Base-by-base conservation (phyloP, 495 filamentous ascomycete genomes). In the Monascus purpureus region DNA sequence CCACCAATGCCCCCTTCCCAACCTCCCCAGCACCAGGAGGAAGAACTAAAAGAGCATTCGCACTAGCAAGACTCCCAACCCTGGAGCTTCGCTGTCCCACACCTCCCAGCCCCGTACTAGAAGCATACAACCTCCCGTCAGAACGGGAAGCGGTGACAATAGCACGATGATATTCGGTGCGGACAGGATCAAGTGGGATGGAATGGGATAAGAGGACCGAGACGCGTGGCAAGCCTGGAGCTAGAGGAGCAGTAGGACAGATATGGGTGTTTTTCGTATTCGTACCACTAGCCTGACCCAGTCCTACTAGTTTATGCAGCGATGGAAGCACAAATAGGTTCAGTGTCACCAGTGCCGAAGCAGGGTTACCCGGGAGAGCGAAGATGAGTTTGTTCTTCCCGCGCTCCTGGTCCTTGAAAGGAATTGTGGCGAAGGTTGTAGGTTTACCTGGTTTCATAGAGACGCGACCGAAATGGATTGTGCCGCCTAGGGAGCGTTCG, bases 371-470 rank as follows among this genome's bases (percentile, higher is more conserved):
- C 0, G 90, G 92, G 16, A 99, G 64, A 2, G 83, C 82, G 65
- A 96, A 96, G 36, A 96, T 73, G 29, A 80, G 68, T 50, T 80
- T 84, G 20, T 22, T 22, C 7, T 49, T 56, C 30, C 67, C 52
- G 37, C 75, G 65, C 12, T 62, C 63, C 17, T 69, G 68, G 41
- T 70, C 55, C 38, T 72, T 73, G 47, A 68, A 59, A 2, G 81
- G 76, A 3, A 96, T 67, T 1, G 85, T 95, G 3, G 92, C 90
- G 44, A 96, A 99, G 2, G 92, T 96, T 7, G 86, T 93, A 2
- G 90, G 90, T 52, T 95, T 96, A 13, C 90, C 90, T 0, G 90
- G 90, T 59, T 96, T 96, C 90, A 99, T 96, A 17, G 77, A 71
- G 4, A 96, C 92, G 17, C 92, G 76, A 25, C 90, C 90, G 48